Conservation (phyloP, 305 asterid species). For the Fraxinus sp. region DNA sequence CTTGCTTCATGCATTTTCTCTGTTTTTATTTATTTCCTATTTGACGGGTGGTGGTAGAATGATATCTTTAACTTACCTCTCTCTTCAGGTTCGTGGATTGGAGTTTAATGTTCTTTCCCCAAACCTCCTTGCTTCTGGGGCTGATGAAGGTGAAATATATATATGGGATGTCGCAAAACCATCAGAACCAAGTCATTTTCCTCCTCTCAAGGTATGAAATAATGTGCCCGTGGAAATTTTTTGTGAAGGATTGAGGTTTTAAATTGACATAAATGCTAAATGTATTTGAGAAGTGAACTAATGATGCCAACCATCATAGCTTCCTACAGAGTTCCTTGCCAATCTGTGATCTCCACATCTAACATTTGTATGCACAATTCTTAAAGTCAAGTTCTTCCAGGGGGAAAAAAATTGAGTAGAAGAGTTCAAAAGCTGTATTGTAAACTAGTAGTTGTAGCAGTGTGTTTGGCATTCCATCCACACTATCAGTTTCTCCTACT, state of each 20-base stretch:
- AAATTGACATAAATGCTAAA: background rate
- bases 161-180: slow-evolving; percentile 91
- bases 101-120: slow-evolving; percentile 77
- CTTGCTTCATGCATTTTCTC: background rate
- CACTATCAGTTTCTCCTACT: background rate
- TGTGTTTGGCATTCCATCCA: background rate
- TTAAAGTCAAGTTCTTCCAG: background rate
- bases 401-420: background rate
- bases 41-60: slow-evolving; percentile 20
- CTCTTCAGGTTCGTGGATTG: slow-evolving; percentile 75
- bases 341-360: background rate
- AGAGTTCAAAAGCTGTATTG: background rate
- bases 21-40: background rate
- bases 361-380: background rate
- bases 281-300: background rate
- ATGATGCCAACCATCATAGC: background rate
- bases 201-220: slow-evolving; percentile 75
- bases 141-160: slow-evolving; percentile 98
- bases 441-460: background rate
- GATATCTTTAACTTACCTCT: slow-evolving; percentile 9
- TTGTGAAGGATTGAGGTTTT: slow-evolving; percentile 11
- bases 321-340: background rate
- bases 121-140: slow-evolving; percentile 91
- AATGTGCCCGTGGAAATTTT: background rate
- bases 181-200: slow-evolving; percentile 74